phyloP scores from a whole-genome alignment of 495 filamentous ascomycete genomes.

The Cercophora samala region DNA sequence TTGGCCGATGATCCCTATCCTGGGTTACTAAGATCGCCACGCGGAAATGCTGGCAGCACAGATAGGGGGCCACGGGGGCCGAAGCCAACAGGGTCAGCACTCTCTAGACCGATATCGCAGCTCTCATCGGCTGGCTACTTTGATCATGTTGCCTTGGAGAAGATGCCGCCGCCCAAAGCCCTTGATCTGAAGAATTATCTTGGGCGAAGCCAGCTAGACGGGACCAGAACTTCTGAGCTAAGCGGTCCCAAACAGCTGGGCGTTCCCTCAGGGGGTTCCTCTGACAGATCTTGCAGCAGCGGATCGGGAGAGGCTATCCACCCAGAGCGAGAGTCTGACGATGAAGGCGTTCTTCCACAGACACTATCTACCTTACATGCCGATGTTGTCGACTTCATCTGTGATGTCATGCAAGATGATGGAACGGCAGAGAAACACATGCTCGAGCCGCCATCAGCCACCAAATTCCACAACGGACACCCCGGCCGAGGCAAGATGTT shows the following conservation, averaged over 20 bases:
- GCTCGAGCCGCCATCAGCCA: slow-evolving; percentile 40
- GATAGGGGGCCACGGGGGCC: slow-evolving; percentile 38
- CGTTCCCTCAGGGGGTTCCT: slow-evolving; percentile 14
- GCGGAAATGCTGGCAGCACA: slow-evolving; percentile 24
- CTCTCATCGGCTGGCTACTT: slow-evolving; percentile 36
- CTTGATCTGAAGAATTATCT: slow-evolving; percentile 26
- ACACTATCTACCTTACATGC: slow-evolving; percentile 42
- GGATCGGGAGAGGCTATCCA: slow-evolving; percentile 18
- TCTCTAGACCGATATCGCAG: slow-evolving; percentile 41
- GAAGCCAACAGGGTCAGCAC: slow-evolving; percentile 34
- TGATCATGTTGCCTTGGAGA: slow-evolving; percentile 35
- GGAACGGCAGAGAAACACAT: slow-evolving; percentile 46
- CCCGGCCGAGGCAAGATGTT: slow-evolving; percentile 34
- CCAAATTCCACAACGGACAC: slow-evolving; percentile 26
- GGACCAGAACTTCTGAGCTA: slow-evolving; percentile 16
- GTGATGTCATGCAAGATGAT: slow-evolving; percentile 52
- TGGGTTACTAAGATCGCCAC: slow-evolving; percentile 35
- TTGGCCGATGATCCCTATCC: slow-evolving; percentile 28
- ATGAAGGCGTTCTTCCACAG: slow-evolving; percentile 43
- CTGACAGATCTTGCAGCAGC: slow-evolving; percentile 21
- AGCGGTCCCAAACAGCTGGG: slow-evolving; percentile 20
- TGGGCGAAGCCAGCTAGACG: slow-evolving; percentile 24
- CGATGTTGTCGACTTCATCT: slow-evolving; percentile 51
- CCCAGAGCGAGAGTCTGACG: slow-evolving; percentile 34
- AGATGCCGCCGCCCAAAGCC: slow-evolving; percentile 34